Percentiles rank a stretch among this genome's conserved stretches.
phyloP scores from a whole-genome alignment of 2,329 filamentous ascomycete genomes.

The Alternaria sp. region DNA sequence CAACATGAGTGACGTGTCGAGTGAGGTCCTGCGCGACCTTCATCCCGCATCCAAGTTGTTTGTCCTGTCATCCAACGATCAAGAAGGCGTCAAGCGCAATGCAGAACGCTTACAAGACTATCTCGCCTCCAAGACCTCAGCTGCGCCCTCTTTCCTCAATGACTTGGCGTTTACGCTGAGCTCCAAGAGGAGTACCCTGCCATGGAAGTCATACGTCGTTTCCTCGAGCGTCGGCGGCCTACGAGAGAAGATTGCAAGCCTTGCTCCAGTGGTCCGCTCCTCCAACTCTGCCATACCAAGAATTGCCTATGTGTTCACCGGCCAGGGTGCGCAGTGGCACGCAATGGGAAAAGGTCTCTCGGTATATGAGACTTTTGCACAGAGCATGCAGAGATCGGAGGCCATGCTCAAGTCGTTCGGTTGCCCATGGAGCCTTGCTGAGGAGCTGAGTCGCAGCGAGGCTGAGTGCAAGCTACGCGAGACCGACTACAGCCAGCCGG shows the following conservation, averaged over 20 bases:
- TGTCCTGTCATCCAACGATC: slow-evolving; percentile 15
- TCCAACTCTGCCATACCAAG: slow-evolving; percentile 14
- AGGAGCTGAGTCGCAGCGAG: slow-evolving; percentile 15
- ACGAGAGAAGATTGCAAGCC: slow-evolving; percentile 5
- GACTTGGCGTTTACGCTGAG: slow-evolving; percentile 14
- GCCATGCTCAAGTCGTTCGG: slow-evolving; percentile 16
- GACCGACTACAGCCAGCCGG: slow-evolving; percentile 26
- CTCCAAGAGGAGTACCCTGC: slow-evolving; percentile 9
- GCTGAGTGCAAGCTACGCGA: slow-evolving; percentile 10
- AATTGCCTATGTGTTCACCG: slow-evolving; percentile 43
- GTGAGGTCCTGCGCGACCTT: slow-evolving; percentile 12
- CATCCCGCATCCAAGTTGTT: slow-evolving; percentile 7
- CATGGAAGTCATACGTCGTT: slow-evolving; percentile 16
- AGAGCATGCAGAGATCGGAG: slow-evolving; percentile 15
- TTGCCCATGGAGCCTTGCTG: slow-evolving; percentile 13
- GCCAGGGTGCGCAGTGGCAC: slow-evolving; percentile 49
- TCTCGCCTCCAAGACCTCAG: slow-evolving; percentile 6
- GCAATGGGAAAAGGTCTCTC: slow-evolving; percentile 36
- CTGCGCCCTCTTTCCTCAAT: slow-evolving; percentile 3
- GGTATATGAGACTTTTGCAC: not conserved
- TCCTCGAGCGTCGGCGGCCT: slow-evolving; percentile 3
- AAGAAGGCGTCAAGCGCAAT: slow-evolving; percentile 16
- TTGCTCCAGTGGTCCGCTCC: slow-evolving; percentile 14
- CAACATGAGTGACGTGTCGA: slow-evolving; percentile 11
- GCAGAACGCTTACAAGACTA: slow-evolving; percentile 13